These are phyloP conservation scores for Gnomoniopsis sp. DNA, from an alignment of 2,329 filamentous ascomycete genomes.

Conservation along the genomic window DNA sequence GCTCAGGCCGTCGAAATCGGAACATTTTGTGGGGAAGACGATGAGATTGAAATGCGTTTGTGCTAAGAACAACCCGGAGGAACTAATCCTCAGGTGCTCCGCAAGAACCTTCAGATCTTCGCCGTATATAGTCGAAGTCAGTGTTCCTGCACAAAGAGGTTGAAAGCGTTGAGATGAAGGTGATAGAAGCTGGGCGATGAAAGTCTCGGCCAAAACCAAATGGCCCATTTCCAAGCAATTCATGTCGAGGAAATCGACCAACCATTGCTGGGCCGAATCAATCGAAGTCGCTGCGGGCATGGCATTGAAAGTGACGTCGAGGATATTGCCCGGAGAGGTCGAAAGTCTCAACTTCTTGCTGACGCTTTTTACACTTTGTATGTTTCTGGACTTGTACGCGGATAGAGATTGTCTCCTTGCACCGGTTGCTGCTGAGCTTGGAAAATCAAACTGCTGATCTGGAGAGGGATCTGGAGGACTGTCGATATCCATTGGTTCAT, in stretches of 20 bases:
- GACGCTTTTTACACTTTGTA: constrained; percentile 14
- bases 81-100: constrained; percentile 31
- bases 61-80: constrained; percentile 34
- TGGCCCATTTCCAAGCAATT: constrained; percentile 28
- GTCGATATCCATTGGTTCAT: constrained; percentile 24
- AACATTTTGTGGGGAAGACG: constrained; percentile 34
- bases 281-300: constrained; percentile 18
- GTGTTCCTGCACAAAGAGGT: constrained; percentile 24
- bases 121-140: constrained; percentile 14
- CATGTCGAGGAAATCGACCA: constrained; percentile 22
- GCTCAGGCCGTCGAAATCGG: constrained; percentile 29
- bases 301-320: constrained; percentile 25
- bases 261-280: constrained; percentile 19
- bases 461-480: constrained; percentile 1
- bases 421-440: constrained; percentile 11
- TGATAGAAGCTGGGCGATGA: constrained; percentile 16
- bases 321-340: neutral
- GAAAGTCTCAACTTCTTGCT: constrained; percentile 21
- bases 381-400: constrained; percentile 7
- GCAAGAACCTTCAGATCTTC: constrained; percentile 22
- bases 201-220: constrained; percentile 26
- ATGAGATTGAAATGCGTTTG: constrained; percentile 33
- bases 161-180: constrained; percentile 12
- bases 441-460: neutral
- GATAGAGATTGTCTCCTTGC: constrained; percentile 7